phyloP scores from a whole-genome alignment of 176 grass and related monocot species.

The Canna indica region DNA sequence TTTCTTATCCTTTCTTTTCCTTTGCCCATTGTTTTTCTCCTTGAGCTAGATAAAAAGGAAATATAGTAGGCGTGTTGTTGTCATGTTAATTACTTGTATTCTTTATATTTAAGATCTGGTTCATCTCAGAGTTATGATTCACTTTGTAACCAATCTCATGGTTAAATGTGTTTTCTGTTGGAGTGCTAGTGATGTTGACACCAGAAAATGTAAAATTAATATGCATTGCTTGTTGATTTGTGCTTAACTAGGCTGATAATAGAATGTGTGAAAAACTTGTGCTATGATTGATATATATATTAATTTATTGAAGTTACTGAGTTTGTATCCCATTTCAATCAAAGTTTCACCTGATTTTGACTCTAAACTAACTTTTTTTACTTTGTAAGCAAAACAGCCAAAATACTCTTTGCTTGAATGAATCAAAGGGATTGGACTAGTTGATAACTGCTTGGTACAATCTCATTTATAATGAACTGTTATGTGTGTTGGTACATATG shows the following conservation, averaged over 20 bases:
- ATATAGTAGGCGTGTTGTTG: not conserved
- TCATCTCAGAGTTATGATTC: not conserved
- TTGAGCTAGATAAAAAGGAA: not conserved
- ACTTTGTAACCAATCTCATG: not conserved
- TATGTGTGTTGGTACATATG: too few relatives aligned
- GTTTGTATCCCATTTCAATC: too few relatives aligned
- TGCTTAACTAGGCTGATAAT: not conserved
- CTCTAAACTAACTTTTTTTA: too few relatives aligned
- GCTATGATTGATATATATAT: too few relatives aligned
- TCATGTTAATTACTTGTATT: not conserved
- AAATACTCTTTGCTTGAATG: too few relatives aligned
- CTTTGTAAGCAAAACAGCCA: too few relatives aligned
- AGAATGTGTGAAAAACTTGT: too few relatives aligned
- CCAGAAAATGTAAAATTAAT: not conserved
- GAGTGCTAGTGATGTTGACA: not conserved
- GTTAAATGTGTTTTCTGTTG: not conserved
- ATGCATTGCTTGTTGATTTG: not conserved
- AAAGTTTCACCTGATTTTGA: too few relatives aligned
- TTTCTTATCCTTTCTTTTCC: not conserved
- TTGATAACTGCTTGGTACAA: too few relatives aligned
- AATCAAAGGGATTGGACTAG: too few relatives aligned
- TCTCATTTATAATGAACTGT: too few relatives aligned
- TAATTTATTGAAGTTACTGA: too few relatives aligned
- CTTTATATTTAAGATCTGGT: not conserved
- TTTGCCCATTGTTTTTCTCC: not conserved